Evolutionary conservation across 169 alveolate species (phyloP), one percentile per base, ranked within the genome.

Genomic region (Cyclospora cayetanensis): DNA sequence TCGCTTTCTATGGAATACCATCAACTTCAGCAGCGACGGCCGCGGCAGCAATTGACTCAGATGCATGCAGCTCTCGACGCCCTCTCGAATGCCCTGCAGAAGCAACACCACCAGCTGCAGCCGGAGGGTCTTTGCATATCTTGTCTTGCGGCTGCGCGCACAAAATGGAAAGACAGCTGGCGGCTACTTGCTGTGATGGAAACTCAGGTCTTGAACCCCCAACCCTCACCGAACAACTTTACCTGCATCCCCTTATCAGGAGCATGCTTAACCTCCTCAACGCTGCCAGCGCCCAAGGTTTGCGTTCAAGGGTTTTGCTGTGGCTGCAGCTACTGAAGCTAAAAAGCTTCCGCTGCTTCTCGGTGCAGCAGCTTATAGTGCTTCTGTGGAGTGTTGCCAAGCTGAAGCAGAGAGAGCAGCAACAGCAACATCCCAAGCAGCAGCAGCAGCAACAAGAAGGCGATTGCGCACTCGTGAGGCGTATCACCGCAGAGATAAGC

Each of bases 301-400:
- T 68, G 37, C 53, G 80, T 43, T 68, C 37, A 34, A 68, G 80
- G 80, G 80, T 68, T 68, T 68, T 43, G 2, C 53, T 68, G 70
- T 34, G 7, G 25, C 27, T 68, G 80, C 80, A 68, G 80, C 25
- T 68, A 29, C 4, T 66, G 77, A 66, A 27, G 35, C 77, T 65
- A 35, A 2, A 9, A 41, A 65, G 39, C 77, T 65, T 65, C 77
- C 41, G 15, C 41, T 65, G 41, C 39, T 65, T 65, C 77, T 65
- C 77, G 29, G 43, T 65, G 77, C 77, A 65, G 77, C 77, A 65
- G 77, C 77, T 65, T 27, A 27, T 65, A 4, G 42, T 65, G 41
- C 37, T 65, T 9, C 27, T 66, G 79, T 29, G 79, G 79, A 15
- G 46, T 29, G 79, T 3, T 5, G 79, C 43, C 12, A 29, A 39